Evolutionary conservation across 768 basidiomycete species (phyloP), one percentile per base, ranked within the genome.

Genomic region (Collybiopsis confluens): DNA sequence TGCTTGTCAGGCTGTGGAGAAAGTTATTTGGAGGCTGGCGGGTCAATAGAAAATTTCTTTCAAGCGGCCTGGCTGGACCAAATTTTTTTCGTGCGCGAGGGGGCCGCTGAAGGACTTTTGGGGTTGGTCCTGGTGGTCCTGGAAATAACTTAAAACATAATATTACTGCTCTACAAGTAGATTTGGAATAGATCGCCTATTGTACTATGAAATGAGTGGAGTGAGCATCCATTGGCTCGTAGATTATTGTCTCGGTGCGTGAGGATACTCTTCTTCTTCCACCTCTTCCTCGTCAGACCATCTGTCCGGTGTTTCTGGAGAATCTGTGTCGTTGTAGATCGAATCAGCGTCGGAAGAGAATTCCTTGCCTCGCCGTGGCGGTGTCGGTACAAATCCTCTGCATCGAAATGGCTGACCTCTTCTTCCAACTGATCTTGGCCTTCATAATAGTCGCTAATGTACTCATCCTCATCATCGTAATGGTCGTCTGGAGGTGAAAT

Each of bases 1-100:
- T 26, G 86, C 81, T 36, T 92, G 90, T 53, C 64, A 66, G n/a
- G 69, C 74, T 44, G 80, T 90, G 9, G 80, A 87, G 58, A 33
- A 23, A 15, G 23, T 48, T 6, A 37, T 48, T 10, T 48, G 47
- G 47, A 74, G 72, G 52, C 64, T 90, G 44, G 71, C 77, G 70
- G 67, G 64, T 49, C 42, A 15, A 7, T 37, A 36, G 13, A 36
- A 33, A 13, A 33, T n/a, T n/a, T n/a, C n/a, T n/a, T n/a, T n/a
- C n/a, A n/a, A n/a, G n/a, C n/a, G n/a, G n/a, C n/a, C n/a, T n/a
- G n/a, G n/a, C n/a, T n/a, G n/a, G n/a, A n/a, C n/a, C n/a, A n/a
- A n/a, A n/a, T n/a, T n/a, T n/a, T n/a, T n/a, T n/a, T n/a, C n/a
- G n/a, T n/a, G n/a, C n/a, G n/a, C n/a, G n/a, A n/a, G n/a, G n/a